Percentiles rank a stretch among this genome's conserved stretches.
Conservation (phyloP, 2,329 filamentous ascomycete genomes). For the Ophiostoma montium region DNA sequence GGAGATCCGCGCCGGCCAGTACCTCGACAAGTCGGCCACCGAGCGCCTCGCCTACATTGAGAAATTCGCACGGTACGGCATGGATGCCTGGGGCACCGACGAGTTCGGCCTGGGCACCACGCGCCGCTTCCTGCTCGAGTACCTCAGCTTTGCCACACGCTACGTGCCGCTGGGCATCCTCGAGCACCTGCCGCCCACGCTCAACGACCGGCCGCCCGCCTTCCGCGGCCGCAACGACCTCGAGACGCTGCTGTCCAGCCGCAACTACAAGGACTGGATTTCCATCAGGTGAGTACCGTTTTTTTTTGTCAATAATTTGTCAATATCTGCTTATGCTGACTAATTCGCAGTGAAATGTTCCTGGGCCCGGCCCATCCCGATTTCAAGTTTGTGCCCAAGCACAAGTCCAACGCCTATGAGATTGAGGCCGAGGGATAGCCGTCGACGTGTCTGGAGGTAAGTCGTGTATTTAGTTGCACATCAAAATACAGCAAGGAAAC, state of each 20-base stretch:
- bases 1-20: constrained; percentile 82
- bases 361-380: constrained; percentile 77
- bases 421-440: constrained; percentile 40
- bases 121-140: constrained; percentile 83
- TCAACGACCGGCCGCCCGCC: constrained; percentile 79
- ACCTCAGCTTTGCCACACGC: constrained; percentile 82
- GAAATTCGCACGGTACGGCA: constrained; percentile 77
- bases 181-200: constrained; percentile 72
- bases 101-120: constrained; percentile 88
- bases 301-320: neutral
- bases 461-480: neutral
- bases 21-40: constrained; percentile 83
- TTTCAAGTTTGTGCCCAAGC: constrained; percentile 93
- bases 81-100: constrained; percentile 92
- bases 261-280: constrained; percentile 95
- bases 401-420: constrained; percentile 88
- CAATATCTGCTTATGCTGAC: constrained; percentile 2
- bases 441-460: no score
- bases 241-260: constrained; percentile 83
- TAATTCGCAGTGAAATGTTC: constrained; percentile 83
- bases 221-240: constrained; percentile 77
- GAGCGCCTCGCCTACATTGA: constrained; percentile 79
- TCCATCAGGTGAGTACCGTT: constrained; percentile 61
- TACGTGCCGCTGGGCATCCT: constrained; percentile 85
- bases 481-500: neutral